Base-by-base conservation (phyloP, 495 filamentous ascomycete species). In the Xanthoparmelia taractica region DNA sequence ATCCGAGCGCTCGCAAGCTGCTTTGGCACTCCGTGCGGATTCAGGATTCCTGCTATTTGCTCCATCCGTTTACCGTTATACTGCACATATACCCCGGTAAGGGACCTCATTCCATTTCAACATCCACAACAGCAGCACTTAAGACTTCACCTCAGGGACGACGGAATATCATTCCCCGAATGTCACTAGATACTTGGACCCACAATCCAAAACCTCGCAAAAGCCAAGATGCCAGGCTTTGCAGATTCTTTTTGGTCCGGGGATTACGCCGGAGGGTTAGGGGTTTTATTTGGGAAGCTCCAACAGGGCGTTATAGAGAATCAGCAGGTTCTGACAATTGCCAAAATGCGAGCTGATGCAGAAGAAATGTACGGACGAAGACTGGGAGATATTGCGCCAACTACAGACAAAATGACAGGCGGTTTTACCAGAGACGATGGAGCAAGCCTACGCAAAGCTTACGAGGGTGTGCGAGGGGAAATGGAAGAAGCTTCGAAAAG, bases 251-350 rank as follows among this genome's bases (percentile, higher is more conserved):
- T 97, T 76, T 97, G 92, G 92, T 92, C 91, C 63, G 84, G 84
- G 68, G 92, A 97, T 78, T 96, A 96, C 76, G 90, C 92, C 67
- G 87, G 87, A 75, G 92, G 94, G 41, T 84, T 99, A 63, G 94
- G 92, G 47, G 92, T 99, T 50, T 84, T 99, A 64, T 99, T 97
- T 70, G 88, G 84, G 70, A 99, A 99, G 77, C 86, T 99, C 54
- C 92, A 97, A 75, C 94, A 99, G 72, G 95, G 94, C 59, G 86
- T 91, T 48, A 83, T 91, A 70, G 95, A 97, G 76, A 96, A 99
- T 71, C 89, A 91, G 74, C 94, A 99, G 75, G 80, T 99, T 55
- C 75, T 97, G 57, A 91, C 86, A 25, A 84, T 99, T 68, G 92
- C 94, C 33, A 88, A 89, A 40, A 84, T 97, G 89, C 90, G 94